A percentile compares a stretch with the other conserved stretches of the same genome.
These are phyloP conservation scores for Scheffersomyces quercinus DNA, from an alignment of 1,139 yeast species.

Conservation along the genomic window DNA sequence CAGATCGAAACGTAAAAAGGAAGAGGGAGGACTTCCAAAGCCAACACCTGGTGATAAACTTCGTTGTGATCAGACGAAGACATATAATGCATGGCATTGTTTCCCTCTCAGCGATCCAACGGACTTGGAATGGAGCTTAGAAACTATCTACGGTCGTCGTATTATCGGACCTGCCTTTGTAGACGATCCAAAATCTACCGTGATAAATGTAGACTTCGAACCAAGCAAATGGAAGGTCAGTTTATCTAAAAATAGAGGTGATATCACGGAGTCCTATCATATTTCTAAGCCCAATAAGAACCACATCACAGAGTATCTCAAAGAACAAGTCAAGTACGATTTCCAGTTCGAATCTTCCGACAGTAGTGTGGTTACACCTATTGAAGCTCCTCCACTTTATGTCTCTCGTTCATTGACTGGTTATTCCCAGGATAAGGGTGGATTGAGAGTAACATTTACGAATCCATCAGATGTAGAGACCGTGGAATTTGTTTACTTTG, in stretches of 20 bases:
- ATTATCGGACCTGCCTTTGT: slow-evolving; percentile 67
- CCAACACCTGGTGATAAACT: slow-evolving; percentile 70
- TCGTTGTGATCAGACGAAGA: slow-evolving; percentile 67
- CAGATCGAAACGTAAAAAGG: slow-evolving; percentile 58
- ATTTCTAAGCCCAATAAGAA: slow-evolving; percentile 8
- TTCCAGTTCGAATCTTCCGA: slow-evolving; percentile 38
- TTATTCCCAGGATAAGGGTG: slow-evolving; percentile 88
- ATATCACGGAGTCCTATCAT: slow-evolving; percentile 11
- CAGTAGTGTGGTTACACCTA: slow-evolving; percentile 32
- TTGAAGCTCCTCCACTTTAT: slow-evolving; percentile 59
- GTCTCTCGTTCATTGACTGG: slow-evolving; percentile 91
- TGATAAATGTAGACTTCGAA: slow-evolving; percentile 46
- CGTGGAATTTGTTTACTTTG: slow-evolving; percentile 64
- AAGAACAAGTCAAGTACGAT: slow-evolving; percentile 35
- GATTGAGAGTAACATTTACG: slow-evolving; percentile 72
- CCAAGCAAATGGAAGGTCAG: slow-evolving; percentile 50
- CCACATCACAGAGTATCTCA: slow-evolving; percentile 25
- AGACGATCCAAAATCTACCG: slow-evolving; percentile 31
- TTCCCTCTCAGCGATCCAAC: slow-evolving; percentile 68
- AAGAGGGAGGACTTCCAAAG: slow-evolving; percentile 72
- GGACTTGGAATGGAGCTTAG: slow-evolving; percentile 54
- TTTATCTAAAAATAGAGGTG: slow-evolving; percentile 19
- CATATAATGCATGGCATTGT: slow-evolving; percentile 64
- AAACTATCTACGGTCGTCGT: slow-evolving; percentile 67
- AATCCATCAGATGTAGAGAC: slow-evolving; percentile 56